Base-by-base conservation (phyloP, 495 filamentous ascomycete genomes). In the Trichoderma orchidacearum region DNA sequence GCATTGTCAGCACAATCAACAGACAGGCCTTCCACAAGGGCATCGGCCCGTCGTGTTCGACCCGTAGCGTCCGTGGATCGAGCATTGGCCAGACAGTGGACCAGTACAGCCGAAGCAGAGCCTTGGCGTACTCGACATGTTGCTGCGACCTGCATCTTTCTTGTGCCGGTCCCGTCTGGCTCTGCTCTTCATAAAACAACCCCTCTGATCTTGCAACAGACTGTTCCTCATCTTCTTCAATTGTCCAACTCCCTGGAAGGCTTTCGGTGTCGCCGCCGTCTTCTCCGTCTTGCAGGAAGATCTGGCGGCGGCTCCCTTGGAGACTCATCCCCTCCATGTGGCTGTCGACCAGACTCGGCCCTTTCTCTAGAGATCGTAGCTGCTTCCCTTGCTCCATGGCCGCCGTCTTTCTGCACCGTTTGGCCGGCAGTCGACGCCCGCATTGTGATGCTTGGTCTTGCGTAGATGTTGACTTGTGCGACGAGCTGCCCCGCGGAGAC, bases 1-100 rank as follows among this genome's bases (percentile, higher is more conserved):
- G 25, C 15, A 52, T 21, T 1, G 66, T 66, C 35, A 69, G 54
- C 5, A 63, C 30, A 34, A 58, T 63, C 12, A 65, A 28, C 2
- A 41, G 28, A 30, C 51, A 53, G 28, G 30, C 30, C 51, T 53
- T 53, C 30, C 51, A 53, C 7, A 53, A 34, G n/a, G 51, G 51
- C 17, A 53, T 30, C 17, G 51, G 51, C 21, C 41, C 41, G 5
- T 48, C 41, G 8, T 48, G 41, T 23, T 25, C 18, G 41, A 48
- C 41, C 27, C 21, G 41, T 13, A 48, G 5, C 5, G 41, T 48
- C 27, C 41, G 41, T 7, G 21, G 41, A 48, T 65, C 61, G 50
- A 71, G 64, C 52, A 64, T 62, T 9, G 68, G 68, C 41, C 36
- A 31, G 25, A 68, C 62, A 13, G 66, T 30, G 15, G 41, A 31